Base-by-base conservation (phyloP, 1,139 yeast species). In the Kodamaea alishanica region DNA sequence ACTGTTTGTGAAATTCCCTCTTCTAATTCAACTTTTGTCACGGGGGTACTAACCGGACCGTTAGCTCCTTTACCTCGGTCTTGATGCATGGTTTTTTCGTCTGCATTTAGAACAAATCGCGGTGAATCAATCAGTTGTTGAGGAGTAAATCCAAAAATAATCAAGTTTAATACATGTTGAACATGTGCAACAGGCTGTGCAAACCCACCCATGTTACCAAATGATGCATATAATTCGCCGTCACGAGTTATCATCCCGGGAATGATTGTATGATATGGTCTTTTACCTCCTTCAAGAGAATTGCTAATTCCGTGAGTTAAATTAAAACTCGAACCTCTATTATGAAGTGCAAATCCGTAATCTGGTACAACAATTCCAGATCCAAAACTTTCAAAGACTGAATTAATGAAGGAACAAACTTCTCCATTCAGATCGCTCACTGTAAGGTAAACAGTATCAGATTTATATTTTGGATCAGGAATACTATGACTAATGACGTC, bases 171-270 rank as follows among this genome's bases (percentile, higher is more conserved):
- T 27, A 79, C 81, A 39, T 84, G 90, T 54, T 85, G 92, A 3
- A 86, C 81, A 50, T 86, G 95, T 1, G 92, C 90, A 48, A 84
- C 88, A 2, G 95, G 95, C 56, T 86, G 95, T 67, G 83, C 85
- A 63, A 80, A 86, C 0, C 92, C 95, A 20, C 95, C 95, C 90
- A 85, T 86, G 49, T 84, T 86, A 26, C 95, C 95, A 52, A 77
- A 84, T 3, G 84, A 67, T 0, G 90, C 90, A 55, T 73, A 82
- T 24, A 86, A 62, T 4, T 66, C 66, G 22, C 65, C 64, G 26
- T 55, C 61, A 11, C 55, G 44, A 6, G 86, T 80, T 27, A 85
- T 77, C 81, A 85, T 75, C 0, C 89, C 88, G 0, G 95, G 95
- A 42, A 86, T 85, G 45, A 86, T 86, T 0, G 95, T 86, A 53